Base-by-base conservation (phyloP, 257 asterid species). In the Penstemon davidsonii region DNA sequence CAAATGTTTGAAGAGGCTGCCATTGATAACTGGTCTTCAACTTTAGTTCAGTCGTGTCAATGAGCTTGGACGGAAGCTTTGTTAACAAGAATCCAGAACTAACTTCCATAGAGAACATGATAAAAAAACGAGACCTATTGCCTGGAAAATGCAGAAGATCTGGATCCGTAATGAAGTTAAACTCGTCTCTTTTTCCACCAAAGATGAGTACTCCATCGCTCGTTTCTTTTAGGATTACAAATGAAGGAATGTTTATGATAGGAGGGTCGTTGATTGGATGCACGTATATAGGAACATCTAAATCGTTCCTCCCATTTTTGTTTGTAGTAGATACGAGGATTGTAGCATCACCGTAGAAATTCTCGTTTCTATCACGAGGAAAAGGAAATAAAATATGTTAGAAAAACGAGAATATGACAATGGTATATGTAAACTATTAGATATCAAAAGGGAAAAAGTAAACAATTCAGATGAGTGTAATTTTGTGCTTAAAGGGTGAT, bases 191-290 rank as follows among this genome's bases (percentile, higher is more conserved):
- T 55, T 47, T 73, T 63, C 76, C 72, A 49, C 82, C 82, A 68
- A 88, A 93, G 44, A 90, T 80, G 58, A 66, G 83, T 54, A 60
- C 77, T 18, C 89, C 95, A 13, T 88, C 90, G n/a, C 58, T 69
- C 69, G 61, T 70, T 44, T 79, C 78, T 49, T 87, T 78, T 33
- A 93, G 64, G 83, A 86, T 54, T 36, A 93, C 76, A 46, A 79
- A 84, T 8, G 96, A 58, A n/a, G 99, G 99, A n/a, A 75, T 66
- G 18, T 76, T 86, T 10, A 93, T 82, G 46, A 86, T 67, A 4
- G 99, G 99, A 44, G 93, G 92, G 66, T 93, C 97, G 60, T 93
- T 93, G 60, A 90, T 77, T 18, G 99, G 96, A 55, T 90, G 94
- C 74, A 93, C 99, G 25, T 73, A 67, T 8, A 88, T 69, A 12